Evolutionary conservation across 164 flowering plant species (phyloP).

Genomic region (Cinnamomum chago): DNA sequence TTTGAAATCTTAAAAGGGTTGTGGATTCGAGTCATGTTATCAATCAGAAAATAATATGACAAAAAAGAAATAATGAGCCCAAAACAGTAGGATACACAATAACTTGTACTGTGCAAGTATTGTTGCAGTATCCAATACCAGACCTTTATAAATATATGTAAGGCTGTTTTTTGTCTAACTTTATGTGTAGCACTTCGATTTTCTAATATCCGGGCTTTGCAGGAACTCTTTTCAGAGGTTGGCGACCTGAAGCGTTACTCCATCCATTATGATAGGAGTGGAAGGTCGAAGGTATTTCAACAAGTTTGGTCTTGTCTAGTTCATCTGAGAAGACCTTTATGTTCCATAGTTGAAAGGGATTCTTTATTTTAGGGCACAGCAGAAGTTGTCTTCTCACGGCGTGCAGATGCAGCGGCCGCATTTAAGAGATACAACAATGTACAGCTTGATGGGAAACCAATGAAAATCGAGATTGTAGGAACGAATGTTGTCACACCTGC

Average conservation of each 20-base stretch:
- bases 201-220: constrained; percentile 18
- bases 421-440: constrained; percentile 90
- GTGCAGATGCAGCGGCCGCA: constrained; percentile 68
- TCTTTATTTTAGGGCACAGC: constrained; percentile 67
- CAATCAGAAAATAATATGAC: neutral
- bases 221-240: constrained; percentile 90
- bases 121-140: no score
- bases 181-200: neutral
- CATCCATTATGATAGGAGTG: constrained; percentile 87
- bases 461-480: constrained; percentile 92
- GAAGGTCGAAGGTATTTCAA: constrained; percentile 83
- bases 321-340: constrained; percentile 15
- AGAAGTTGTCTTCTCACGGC: constrained; percentile 66
- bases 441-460: constrained; percentile 96
- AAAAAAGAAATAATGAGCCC: neutral
- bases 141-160: no score
- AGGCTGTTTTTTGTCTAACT: no score
- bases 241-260: constrained; percentile 76
- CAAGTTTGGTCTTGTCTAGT: constrained; percentile 18
- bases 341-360: constrained; percentile 21
- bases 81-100: no score
- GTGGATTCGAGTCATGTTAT: no score
- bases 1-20: no score
- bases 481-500: constrained; percentile 58
- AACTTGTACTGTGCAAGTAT: no score